These are phyloP conservation scores for Botrytis galanthina DNA, from an alignment of 2,329 filamentous ascomycete genomes.

Conservation along the genomic window DNA sequence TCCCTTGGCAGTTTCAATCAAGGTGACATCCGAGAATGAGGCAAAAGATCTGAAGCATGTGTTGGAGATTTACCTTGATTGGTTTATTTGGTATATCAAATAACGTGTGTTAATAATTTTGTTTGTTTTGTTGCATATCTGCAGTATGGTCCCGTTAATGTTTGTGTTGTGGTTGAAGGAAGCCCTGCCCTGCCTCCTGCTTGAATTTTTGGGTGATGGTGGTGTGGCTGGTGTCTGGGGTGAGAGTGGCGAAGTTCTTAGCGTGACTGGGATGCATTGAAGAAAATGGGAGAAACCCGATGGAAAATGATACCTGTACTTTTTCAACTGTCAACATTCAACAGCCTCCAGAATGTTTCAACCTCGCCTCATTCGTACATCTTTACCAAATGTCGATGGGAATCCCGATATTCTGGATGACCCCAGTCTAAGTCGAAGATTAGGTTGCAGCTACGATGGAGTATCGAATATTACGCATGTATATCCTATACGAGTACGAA, in stretches of 20 bases:
- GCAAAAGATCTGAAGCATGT: constrained; percentile 5
- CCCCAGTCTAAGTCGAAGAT: background rate
- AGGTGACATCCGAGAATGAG: background rate
- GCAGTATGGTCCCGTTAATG: background rate
- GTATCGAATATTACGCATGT: background rate
- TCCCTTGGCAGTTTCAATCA: background rate
- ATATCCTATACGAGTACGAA: background rate
- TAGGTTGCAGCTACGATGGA: background rate
- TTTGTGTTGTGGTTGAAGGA: background rate
- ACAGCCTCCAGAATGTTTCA: background rate
- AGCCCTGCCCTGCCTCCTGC: background rate
- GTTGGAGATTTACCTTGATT: background rate
- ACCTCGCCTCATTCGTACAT: background rate
- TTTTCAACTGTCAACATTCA: background rate
- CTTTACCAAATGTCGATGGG: background rate
- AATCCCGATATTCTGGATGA: background rate
- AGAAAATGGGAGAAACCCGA: background rate
- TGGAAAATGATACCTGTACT: background rate
- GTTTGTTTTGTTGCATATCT: constrained; percentile 10
- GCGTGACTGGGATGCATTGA: constrained; percentile 4
- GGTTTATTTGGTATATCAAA: background rate
- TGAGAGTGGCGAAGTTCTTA: background rate
- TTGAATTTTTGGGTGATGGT: background rate
- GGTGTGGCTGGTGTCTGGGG: background rate
- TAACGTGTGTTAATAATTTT: background rate